Conservation (phyloP, 805 yeast species). For the Maudiozyma serrabonitensis region DNA sequence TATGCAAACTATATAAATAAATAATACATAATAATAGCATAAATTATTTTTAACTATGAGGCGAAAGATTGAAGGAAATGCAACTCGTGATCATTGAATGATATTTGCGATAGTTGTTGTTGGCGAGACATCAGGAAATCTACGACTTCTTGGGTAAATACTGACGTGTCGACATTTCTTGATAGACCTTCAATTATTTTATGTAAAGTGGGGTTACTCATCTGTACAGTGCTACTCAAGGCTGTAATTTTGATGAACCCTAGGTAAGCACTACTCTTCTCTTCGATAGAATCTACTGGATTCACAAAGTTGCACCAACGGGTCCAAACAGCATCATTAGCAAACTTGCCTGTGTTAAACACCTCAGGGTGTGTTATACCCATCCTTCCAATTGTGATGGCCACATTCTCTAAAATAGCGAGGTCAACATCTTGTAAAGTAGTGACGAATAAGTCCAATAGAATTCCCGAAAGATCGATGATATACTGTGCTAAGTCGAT, state of each 20-base stretch:
- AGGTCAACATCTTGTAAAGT: constrained; percentile 18
- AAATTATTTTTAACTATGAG: neutral
- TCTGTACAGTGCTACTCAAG: constrained; percentile 10
- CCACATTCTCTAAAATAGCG: constrained; percentile 76
- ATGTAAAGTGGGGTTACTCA: constrained; percentile 17
- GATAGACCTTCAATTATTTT: constrained; percentile 22
- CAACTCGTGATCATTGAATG: constrained; percentile 16
- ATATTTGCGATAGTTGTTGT: constrained; percentile 13
- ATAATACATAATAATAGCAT: neutral
- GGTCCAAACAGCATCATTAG: constrained; percentile 34
- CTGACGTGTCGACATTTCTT: constrained; percentile 20
- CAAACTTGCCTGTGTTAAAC: constrained; percentile 38
- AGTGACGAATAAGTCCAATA: constrained; percentile 23
- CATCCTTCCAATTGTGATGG: constrained; percentile 81
- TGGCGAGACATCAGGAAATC: constrained; percentile 20
- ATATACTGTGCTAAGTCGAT: constrained; percentile 23
- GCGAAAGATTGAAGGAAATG: constrained; percentile 21
- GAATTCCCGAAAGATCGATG: constrained; percentile 21
- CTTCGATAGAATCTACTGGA: constrained; percentile 67
- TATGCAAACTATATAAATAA: neutral
- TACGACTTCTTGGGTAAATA: constrained; percentile 24
- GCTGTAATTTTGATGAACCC: constrained; percentile 70
- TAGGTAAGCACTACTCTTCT: constrained; percentile 75
- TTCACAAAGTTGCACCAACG: constrained; percentile 67
- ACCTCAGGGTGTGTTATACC: constrained; percentile 55